Evolutionary conservation across 2,329 filamentous ascomycete species (phyloP), one percentile per base, ranked within the genome.

Genomic region (Phialophora macrospora): DNA sequence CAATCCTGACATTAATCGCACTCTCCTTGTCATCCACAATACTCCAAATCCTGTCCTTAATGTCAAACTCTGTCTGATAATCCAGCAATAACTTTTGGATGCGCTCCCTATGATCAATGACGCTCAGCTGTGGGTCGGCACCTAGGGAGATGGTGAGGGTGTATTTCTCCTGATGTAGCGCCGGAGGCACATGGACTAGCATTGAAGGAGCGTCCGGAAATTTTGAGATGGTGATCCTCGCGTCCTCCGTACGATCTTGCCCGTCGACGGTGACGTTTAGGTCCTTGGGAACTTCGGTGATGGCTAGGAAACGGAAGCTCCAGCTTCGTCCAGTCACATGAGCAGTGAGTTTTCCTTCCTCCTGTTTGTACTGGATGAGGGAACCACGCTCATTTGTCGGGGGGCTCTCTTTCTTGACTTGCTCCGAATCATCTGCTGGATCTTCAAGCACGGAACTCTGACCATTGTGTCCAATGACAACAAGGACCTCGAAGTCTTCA

Each of bases 371-470:
- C 24, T 67, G 62, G 60, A 73, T 70, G 24, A 66, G 44, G 72
- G 64, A 46, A 72, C 74, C 66, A 75, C 78, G 34, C 73, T 68
- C 61, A 17, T 51, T 52, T 12, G 38, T 63, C 30, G 7, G 22
- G 5, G 63, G 57, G 1, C 55, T 41, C 56, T 68, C 60, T 51
- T 70, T 67, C 52, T 65, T 65, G 20, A 60, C 51, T 26, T 46
- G 34, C 17, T 65, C 63, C 9, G 60, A 60, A 52, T 74, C 70
- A 41, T 75, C 71, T 0, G 32, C 65, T 1, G 59, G 52, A 49
- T 86, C 82, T 70, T 88, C 86, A 9, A 82, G 63, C 0, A 87
- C 74, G 1, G 77, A 78, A 60, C 85, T 84, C 0, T 75, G 66
- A 1, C 71, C 70, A 34, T 71, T 60, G 54, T 74, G 72, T 5